Evolutionary conservation across 805 yeast species (phyloP), one percentile per base, ranked within the genome.

Genomic region (Saturnispora gosingensis): DNA sequence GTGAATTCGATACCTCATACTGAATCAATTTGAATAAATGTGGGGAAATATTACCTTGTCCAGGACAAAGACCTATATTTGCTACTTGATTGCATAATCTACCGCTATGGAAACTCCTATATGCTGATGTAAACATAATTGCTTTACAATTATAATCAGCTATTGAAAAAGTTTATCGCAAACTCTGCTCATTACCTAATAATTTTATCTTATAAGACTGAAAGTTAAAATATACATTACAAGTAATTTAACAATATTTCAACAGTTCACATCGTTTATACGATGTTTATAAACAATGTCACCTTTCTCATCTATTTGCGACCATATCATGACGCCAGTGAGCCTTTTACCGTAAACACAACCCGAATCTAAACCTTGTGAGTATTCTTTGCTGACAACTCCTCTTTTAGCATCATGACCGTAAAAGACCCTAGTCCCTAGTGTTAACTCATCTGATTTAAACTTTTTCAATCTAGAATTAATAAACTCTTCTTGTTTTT

Each of bases 321-420:
- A 56, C 70, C 70, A 76, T 4, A 83, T 61, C 5, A 82, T 73
- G 62, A 81, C 66, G 0, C 90, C 95, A 30, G 82, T 73, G 46
- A 90, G 72, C 53, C 75, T 64, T 11, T 80, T 83, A 3, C 96
- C 97, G 53, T 77, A 76, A 53, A 81, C 85, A 71, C 97, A 90
- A 1, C 86, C 87, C 10, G 86, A 71, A 62, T 91, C 98, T 39
- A 90, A 68, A 0, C 97, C 98, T 59, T 78, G 80, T 3, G 96
- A 73, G 65, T 73, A 88, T 54, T 77, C 75, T 56, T 76, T 76
- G 47, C 82, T 56, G 51, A 77, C 80, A 47, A 89, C 74, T 1
- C 97, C 96, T 50, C 82, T 71, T 51, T 80, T 72, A 3, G 97
- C 95, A 62, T 88, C 95, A 62, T 90, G 98, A 1, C 97, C 98